phyloP scores from a whole-genome alignment of 495 filamentous ascomycete genomes.

The Bacidia rubella region DNA sequence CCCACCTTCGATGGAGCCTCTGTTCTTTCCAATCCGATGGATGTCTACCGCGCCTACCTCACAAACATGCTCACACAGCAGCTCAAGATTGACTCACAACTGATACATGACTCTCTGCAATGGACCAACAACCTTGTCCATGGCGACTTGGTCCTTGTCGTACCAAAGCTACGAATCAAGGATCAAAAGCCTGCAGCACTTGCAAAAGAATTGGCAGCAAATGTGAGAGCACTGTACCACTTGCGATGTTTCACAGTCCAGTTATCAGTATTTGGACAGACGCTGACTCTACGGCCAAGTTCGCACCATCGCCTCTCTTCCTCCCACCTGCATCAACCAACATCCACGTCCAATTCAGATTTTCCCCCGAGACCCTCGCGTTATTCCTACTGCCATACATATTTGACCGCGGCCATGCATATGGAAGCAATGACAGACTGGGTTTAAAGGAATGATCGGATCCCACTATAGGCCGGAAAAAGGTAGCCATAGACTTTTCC shows the following conservation, averaged over 20 bases:
- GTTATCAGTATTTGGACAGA: not conserved
- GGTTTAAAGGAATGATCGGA: constrained; percentile 57
- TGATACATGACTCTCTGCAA: constrained; percentile 61
- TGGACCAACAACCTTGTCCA: constrained; percentile 79
- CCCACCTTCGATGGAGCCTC: not conserved
- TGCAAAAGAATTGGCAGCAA: constrained; percentile 40
- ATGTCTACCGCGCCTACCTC: constrained; percentile 77
- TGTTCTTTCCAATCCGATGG: constrained; percentile 54
- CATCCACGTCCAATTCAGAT: constrained; percentile 69
- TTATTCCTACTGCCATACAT: constrained; percentile 50
- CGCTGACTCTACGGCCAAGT: not conserved
- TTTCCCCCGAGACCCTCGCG: constrained; percentile 43
- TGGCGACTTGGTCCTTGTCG: constrained; percentile 70
- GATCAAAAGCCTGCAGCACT: constrained; percentile 63
- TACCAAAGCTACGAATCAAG: constrained; percentile 60
- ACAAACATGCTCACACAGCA: constrained; percentile 52
- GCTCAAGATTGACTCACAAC: constrained; percentile 46
- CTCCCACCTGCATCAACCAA: constrained; percentile 39
- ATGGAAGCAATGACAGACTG: constrained; percentile 49
- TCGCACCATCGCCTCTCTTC: not conserved
- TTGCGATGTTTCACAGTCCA: not conserved
- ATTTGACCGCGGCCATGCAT: constrained; percentile 29
- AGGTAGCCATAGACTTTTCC: constrained; percentile 56
- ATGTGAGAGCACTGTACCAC: not conserved
- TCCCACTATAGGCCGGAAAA: constrained; percentile 54